A percentile compares a stretch with the other conserved stretches of the same genome.
Conservation (phyloP, 768 basidiomycete species). For the Collybiopsis confluens region DNA sequence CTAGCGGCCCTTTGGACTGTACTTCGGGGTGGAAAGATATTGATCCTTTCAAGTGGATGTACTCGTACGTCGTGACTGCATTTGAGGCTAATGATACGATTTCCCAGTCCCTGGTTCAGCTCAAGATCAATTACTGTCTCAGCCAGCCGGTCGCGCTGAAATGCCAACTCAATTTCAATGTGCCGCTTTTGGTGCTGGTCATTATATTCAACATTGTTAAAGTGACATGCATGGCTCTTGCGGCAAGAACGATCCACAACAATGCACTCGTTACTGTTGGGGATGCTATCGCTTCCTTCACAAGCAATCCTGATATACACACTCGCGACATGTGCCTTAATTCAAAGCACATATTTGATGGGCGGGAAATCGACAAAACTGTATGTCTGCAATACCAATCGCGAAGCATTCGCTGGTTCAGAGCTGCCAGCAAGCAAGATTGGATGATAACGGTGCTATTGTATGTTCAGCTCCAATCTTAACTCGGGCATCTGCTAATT, state of each 20-base stretch:
- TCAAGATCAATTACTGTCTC: not conserved
- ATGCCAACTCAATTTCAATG: not conserved
- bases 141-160: not conserved
- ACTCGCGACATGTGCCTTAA: not conserved
- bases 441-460: no score
- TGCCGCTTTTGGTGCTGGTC: not conserved
- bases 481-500: no score
- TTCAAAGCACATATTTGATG: not conserved
- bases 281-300: not conserved
- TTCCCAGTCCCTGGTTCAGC: no score
- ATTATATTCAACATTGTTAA: not conserved
- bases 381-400: no score
- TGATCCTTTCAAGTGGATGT: not conserved
- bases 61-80: no score
- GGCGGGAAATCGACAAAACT: no score
- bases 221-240: not conserved
- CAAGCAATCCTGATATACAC: not conserved
- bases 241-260: not conserved
- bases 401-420: no score
- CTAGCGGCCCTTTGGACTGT: not conserved
- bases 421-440: no score
- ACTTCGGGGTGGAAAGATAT: not conserved
- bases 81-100: no score
- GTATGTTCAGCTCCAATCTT: no score
- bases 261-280: not conserved